Conservation (phyloP, 108 stramenopile species). For the Mayamaea pseudoterrestris region DNA sequence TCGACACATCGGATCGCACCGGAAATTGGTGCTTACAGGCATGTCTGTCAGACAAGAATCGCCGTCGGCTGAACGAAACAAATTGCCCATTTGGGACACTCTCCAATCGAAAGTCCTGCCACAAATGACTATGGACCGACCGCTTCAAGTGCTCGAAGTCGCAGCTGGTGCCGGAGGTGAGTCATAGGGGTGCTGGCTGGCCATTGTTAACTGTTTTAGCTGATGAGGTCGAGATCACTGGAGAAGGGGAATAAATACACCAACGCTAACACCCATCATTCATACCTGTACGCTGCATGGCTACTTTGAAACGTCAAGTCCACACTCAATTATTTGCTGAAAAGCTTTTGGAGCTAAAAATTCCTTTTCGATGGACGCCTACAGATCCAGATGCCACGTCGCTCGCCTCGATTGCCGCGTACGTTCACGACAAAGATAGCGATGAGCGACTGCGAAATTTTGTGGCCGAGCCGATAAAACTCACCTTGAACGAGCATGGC, state of each 20-base stretch:
- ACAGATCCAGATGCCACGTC: conserved; percentile 36
- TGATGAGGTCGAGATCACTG: too few species aligned
- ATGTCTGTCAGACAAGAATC: conserved; percentile 33
- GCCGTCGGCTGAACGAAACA: conserved; percentile 76
- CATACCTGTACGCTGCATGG: conserved; percentile 19
- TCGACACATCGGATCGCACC: too few species aligned
- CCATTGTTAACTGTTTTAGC: too few species aligned
- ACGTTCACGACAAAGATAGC: conserved; percentile 5
- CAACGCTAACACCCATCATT: conserved; percentile 21
- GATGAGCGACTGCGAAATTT: conserved; percentile 1
- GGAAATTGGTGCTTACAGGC: too few species aligned
- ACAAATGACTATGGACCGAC: background rate
- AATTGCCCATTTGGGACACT: conserved; percentile 59
- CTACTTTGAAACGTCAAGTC: conserved; percentile 4
- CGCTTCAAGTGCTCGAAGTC: conserved; percentile 35
- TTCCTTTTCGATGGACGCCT: conserved; percentile 31
- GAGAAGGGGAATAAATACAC: too few species aligned
- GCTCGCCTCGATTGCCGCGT: conserved; percentile 30
- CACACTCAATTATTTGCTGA: background rate
- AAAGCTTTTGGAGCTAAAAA: background rate
- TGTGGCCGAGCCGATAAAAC: conserved; percentile 14
- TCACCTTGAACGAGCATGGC: conserved; percentile 27
- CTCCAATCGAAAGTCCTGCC: conserved; percentile 29
- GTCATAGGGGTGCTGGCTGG: too few species aligned
- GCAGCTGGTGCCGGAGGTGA: conserved; percentile 67